Evolutionary conservation across 805 yeast genomes (phyloP).

Genomic region (Naumovozyma baii): DNA sequence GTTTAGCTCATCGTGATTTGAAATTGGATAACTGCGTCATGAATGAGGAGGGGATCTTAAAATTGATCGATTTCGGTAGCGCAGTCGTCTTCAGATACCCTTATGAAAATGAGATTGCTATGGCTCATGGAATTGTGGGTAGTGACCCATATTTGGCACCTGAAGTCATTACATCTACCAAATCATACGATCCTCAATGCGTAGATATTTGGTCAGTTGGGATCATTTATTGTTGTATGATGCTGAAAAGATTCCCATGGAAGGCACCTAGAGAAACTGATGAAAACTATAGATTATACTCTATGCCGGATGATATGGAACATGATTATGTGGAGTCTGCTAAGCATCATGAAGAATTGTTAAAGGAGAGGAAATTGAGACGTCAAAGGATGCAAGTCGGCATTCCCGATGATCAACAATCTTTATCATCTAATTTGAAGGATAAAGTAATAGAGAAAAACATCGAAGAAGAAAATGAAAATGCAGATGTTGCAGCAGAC

Average conservation of each 20-base stretch:
- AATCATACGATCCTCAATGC: constrained; percentile 61
- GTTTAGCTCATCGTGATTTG: constrained; percentile 75
- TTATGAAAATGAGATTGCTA: constrained; percentile 46
- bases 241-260: constrained; percentile 80
- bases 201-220: constrained; percentile 83
- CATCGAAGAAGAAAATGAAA: constrained; percentile 5
- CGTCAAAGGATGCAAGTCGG: constrained; percentile 9
- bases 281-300: constrained; percentile 58
- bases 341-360: constrained; percentile 54
- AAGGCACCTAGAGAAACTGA: constrained; percentile 60
- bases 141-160: constrained; percentile 84
- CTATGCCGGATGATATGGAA: constrained; percentile 59
- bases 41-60: constrained; percentile 61
- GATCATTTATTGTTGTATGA: constrained; percentile 80
- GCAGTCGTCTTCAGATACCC: constrained; percentile 79
- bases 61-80: constrained; percentile 74
- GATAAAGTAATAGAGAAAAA: neutral
- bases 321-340: constrained; percentile 71
- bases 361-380: constrained; percentile 36
- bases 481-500: constrained; percentile 3
- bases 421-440: neutral
- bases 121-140: constrained; percentile 72
- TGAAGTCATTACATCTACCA: constrained; percentile 48
- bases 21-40: constrained; percentile 78
- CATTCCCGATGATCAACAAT: constrained; percentile 1